These are phyloP conservation scores for Colletotrichum euphorbiae DNA, from an alignment of 2,329 filamentous ascomycete species.

Conservation along the genomic window DNA sequence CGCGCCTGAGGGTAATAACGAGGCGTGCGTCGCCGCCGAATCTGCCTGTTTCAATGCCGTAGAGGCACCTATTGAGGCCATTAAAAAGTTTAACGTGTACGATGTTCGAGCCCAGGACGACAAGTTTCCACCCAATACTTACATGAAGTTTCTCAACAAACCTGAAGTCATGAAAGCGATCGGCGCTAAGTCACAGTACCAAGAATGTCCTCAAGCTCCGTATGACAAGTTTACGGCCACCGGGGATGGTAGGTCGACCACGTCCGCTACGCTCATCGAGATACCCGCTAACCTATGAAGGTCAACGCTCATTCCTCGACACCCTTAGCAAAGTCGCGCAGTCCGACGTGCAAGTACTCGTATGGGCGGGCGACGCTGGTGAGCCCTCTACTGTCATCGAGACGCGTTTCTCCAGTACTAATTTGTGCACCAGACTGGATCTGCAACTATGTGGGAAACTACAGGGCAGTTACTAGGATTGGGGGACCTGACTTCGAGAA, in stretches of 20 bases:
- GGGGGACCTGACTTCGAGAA: slow-evolving; percentile 54
- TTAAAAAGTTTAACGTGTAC: slow-evolving; percentile 57
- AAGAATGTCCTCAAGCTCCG: slow-evolving; percentile 53
- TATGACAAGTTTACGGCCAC: slow-evolving; percentile 53
- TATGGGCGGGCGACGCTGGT: slow-evolving; percentile 67
- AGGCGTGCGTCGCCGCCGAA: slow-evolving; percentile 45
- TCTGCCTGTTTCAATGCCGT: slow-evolving; percentile 45
- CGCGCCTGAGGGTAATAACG: slow-evolving; percentile 40
- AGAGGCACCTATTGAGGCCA: slow-evolving; percentile 41
- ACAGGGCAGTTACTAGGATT: slow-evolving; percentile 44
- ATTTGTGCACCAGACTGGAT: slow-evolving; percentile 58
- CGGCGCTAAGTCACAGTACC: slow-evolving; percentile 56
- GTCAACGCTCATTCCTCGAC: slow-evolving; percentile 57
- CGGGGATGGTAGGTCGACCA: slow-evolving; percentile 51
- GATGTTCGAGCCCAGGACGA: slow-evolving; percentile 57
- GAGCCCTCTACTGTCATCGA: slow-evolving; percentile 6
- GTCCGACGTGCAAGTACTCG: slow-evolving; percentile 59
- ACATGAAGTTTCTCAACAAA: slow-evolving; percentile 54
- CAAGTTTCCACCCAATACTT: slow-evolving; percentile 53
- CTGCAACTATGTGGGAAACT: slow-evolving; percentile 68
- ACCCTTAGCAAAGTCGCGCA: slow-evolving; percentile 58
- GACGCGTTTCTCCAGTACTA: not conserved
- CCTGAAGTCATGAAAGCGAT: slow-evolving; percentile 54
- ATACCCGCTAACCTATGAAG: slow-evolving; percentile 39
- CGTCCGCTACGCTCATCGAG: not conserved